Evolutionary conservation across 2,329 filamentous ascomycete species (phyloP), one percentile per base, ranked within the genome.

Genomic region (Gnomoniopsis smithogilvyi): DNA sequence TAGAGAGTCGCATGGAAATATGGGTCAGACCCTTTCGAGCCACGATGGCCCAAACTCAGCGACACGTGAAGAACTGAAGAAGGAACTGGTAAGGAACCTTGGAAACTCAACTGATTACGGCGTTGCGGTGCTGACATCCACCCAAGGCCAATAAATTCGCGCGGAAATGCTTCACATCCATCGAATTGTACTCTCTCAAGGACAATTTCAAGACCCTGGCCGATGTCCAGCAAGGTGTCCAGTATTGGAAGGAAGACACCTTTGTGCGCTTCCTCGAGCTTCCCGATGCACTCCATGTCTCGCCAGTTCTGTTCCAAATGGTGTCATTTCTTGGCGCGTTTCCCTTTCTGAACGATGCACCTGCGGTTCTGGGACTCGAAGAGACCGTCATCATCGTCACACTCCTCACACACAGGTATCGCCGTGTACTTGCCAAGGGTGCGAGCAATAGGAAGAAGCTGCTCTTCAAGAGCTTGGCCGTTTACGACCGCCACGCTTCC

Each of bases 131-230:
- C 34, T 34, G 54, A 56, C 58, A 88, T 22, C 45, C 6, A 6
- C n/a, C n/a, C 2, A 59, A 88, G 85, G 84, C 84, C 63, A 73
- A 76, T 57, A 82, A 76, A 65, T 91, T 92, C 69, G 87, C 85
- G 57, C 81, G 85, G 60, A 87, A 86, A 67, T 90, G 86, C 73
- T 91, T 89, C 72, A 85, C 85, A 0, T 80, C 86, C 1, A 78
- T 92, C 58, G 89, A 92, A 72, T 76, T 90, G 33, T 90, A 89
- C 72, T 90, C 84, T 34, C 85, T 91, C 72, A 87, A 86, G 66
- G 85, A 90, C 68, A 88, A 91, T 67, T 92, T 92, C 75, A 82
- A 80, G 60, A 83, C 79, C 59, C 84, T 92, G 21, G 86, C 89
- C 63, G 88, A 91, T 65, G 73, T 80, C 17, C 80, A 88, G 67